Conservation (phyloP, 1,284 basidiomycete genomes). For the Heterobasidion parviporum region DNA sequence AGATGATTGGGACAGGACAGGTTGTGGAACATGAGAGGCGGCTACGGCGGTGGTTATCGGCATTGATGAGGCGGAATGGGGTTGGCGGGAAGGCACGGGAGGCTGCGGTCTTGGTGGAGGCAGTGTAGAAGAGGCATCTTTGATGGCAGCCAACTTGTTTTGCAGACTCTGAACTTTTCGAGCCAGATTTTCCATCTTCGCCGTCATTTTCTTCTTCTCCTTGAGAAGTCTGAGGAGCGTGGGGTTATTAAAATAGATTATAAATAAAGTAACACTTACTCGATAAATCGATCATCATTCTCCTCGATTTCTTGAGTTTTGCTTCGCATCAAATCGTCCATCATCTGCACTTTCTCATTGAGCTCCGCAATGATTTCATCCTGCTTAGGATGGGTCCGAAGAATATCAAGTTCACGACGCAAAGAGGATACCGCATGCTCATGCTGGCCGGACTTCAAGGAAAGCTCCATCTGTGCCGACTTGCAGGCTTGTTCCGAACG, state of each 20-base stretch:
- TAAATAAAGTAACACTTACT: conserved; percentile 39
- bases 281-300: conserved; percentile 70
- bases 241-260: conserved; percentile 6
- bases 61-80: background rate
- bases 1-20: background rate
- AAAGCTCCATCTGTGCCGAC: conserved; percentile 54
- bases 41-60: background rate
- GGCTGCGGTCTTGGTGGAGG: conserved; percentile 4
- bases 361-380: conserved; percentile 48
- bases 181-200: conserved; percentile 59
- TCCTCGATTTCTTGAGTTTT: conserved; percentile 77
- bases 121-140: conserved; percentile 23
- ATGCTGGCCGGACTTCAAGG: conserved; percentile 53
- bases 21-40: background rate
- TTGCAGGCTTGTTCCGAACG: conserved; percentile 50
- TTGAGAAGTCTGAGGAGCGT: conserved; percentile 49
- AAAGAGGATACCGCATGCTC: conserved; percentile 52
- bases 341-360: conserved; percentile 60
- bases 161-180: conserved; percentile 67
- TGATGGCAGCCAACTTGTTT: conserved; percentile 48
- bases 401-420: conserved; percentile 42
- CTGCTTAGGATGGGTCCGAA: conserved; percentile 47
- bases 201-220: conserved; percentile 66
- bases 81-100: background rate
- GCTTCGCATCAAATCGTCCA: conserved; percentile 57